Evolutionary conservation across 2,329 filamentous ascomycete genomes (phyloP), one percentile per base, ranked within the genome.

Genomic region (Cladorrhinum sp.): DNA sequence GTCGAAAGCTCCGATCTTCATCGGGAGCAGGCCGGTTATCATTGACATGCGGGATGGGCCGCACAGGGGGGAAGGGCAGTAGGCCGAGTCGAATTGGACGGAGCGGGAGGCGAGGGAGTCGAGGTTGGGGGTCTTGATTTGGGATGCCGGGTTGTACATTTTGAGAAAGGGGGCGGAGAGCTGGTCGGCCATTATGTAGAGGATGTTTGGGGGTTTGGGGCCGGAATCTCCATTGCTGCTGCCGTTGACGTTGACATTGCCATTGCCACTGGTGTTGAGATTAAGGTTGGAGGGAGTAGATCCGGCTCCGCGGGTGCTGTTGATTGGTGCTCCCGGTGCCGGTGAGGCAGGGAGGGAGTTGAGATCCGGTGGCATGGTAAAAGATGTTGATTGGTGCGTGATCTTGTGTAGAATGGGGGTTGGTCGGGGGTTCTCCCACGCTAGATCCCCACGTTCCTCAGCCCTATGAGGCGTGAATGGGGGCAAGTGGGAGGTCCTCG

Each of bases 151-250:
- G 75, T 97, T 93, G 80, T 97, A 92, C 80, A 96, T 94, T 79
- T 92, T 94, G 68, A 97, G 85, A 68, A 93, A 84, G 18, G 93
- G 93, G 26, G 93, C 93, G 18, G 93, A 90, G 74, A 97, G 86
- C 79, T 97, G 93, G 77, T 97, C 93, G 58, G 93, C 93, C 92
- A 97, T 96, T 78, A 97, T 96, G 80, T 95, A 96, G 52, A 93
- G 81, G 67, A 94, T 90, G 75, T 93, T 93, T 63, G 89, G 89
- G 73, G 82, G 82, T 67, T 79, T 79, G 62, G 72, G 49, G 26
- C 20, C 42, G 10, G 61, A 59, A 36, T 60, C n/a, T n/a, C n/a
- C n/a, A n/a, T n/a, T 56, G 59, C 23, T 36, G 24, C 10, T 23
- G 16, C 58, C n/a, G n/a, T n/a, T n/a, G n/a, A n/a, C n/a, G n/a